phyloP scores from a whole-genome alignment of 768 basidiomycete genomes.

The Mycena floridula region DNA sequence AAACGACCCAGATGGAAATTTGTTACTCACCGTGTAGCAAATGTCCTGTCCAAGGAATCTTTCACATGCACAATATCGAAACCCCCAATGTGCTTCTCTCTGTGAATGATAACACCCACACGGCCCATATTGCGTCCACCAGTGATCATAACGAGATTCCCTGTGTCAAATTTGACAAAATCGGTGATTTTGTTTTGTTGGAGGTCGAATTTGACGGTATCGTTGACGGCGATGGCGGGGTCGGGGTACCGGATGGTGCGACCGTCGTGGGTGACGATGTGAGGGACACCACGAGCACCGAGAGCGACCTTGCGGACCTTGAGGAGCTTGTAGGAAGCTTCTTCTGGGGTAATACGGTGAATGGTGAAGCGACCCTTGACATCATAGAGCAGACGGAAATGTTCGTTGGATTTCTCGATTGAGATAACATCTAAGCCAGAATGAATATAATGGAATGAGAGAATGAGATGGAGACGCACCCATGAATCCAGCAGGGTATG shows the following conservation, averaged over 20 bases:
- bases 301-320: slow-evolving; percentile 91
- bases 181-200: slow-evolving; percentile 91
- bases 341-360: slow-evolving; percentile 98
- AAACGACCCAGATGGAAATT: background rate
- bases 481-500: slow-evolving; percentile 96
- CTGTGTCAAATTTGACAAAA: slow-evolving; percentile 93
- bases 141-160: slow-evolving; percentile 96
- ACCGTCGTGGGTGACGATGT: slow-evolving; percentile 98
- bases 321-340: slow-evolving; percentile 93
- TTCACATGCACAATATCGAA: slow-evolving; percentile 99
- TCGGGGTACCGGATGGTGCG: slow-evolving; percentile 99
- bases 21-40: slow-evolving; percentile 84
- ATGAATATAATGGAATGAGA: background rate
- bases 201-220: slow-evolving; percentile 96
- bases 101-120: slow-evolving; percentile 91
- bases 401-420: slow-evolving; percentile 97
- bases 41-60: slow-evolving; percentile 91
- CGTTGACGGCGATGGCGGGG: slow-evolving; percentile 91
- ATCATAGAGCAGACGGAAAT: slow-evolving; percentile 99
- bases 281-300: slow-evolving; percentile 90
- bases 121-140: slow-evolving; percentile 99
- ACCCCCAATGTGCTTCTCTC: slow-evolving; percentile 96
- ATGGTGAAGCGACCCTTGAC: slow-evolving; percentile 99
- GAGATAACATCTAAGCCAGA: slow-evolving; percentile 76
- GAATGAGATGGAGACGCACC: slow-evolving; percentile 43